Evolutionary conservation across 805 yeast species (phyloP).

Genomic region (Lipomyces yamanashiensis): DNA sequence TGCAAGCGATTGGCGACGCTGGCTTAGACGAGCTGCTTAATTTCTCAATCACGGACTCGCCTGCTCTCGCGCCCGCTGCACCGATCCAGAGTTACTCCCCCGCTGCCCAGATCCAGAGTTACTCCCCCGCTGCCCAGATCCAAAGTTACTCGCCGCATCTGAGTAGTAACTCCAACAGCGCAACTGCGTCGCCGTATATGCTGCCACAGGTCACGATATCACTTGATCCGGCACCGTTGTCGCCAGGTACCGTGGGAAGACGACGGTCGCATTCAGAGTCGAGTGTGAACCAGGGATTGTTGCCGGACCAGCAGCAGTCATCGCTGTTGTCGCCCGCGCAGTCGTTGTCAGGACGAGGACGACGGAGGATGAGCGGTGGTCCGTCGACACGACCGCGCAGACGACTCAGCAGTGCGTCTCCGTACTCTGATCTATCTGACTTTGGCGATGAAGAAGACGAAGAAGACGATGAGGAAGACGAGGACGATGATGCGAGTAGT

Average conservation of each 20-base stretch:
- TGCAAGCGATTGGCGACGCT: slow-evolving; percentile 12
- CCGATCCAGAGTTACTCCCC: no score
- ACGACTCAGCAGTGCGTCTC: slow-evolving; percentile 12
- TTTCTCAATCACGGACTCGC: slow-evolving; percentile 23
- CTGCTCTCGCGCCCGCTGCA: neutral
- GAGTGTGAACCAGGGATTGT: slow-evolving; percentile 6
- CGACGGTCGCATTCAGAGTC: slow-evolving; percentile 34
- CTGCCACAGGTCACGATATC: slow-evolving; percentile 18
- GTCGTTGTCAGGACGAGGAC: neutral
- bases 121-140: no score
- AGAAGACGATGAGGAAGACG: slow-evolving; percentile 6
- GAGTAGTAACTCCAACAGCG: slow-evolving; percentile 6
- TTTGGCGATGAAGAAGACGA: slow-evolving; percentile 27
- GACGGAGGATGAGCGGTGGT: slow-evolving; percentile 12
- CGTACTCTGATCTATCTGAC: slow-evolving; percentile 23
- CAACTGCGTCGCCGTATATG: slow-evolving; percentile 5
- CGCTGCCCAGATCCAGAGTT: no score
- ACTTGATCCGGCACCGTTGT: slow-evolving; percentile 4
- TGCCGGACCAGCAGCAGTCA: neutral
- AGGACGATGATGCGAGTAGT: slow-evolving; percentile 27
- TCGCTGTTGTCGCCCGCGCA: slow-evolving; percentile 1
- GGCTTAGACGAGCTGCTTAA: slow-evolving; percentile 22
- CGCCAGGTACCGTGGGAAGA: neutral
- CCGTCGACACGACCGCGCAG: slow-evolving; percentile 6
- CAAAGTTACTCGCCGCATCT: slow-evolving; percentile 5